Base-by-base conservation (phyloP, 2,329 filamentous ascomycete species). In the Laburnicola sp. region DNA sequence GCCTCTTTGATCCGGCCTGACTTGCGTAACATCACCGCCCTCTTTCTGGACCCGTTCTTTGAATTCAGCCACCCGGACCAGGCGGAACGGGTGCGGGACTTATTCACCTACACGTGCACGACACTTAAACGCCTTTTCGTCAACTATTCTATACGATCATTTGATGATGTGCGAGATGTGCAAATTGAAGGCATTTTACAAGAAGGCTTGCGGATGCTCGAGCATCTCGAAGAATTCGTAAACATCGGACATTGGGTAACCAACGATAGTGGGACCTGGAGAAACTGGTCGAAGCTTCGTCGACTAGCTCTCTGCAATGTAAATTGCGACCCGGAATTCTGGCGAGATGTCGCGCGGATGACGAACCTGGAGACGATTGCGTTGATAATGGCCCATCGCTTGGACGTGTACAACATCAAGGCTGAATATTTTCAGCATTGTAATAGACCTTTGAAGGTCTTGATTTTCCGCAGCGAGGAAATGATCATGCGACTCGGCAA, bases 171-270 rank as follows among this genome's bases (percentile, higher is more conserved):
- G 23, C 71, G 78, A 27, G 77, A 80, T 50, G 60, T 75, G 0
- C 58, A 48, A 16, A 64, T 63, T 38, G 68, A 72, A 34, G 68
- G 62, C 26, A 74, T 72, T 3, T 70, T 82, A 6, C 72, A 74
- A 8, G 70, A 76, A n/a, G 79, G 76, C 0, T 79, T 82, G 49
- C 61, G 69, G 56, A 62, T 71, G 39, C 71, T 82, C 0, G 64
- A 71, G 34, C 64, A 57, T 28, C 66, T 82, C 6, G 75, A 81
- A 50, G 77, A 81, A 56, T 78, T 82, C 48, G 74, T 76, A 36
- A 78, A 75, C 58, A 68, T 79, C 21, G 71, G 70, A 6, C 77
- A 80, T 43, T 79, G 80, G 53, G 72, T 79, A 4, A 70, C 68
- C n/a, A 58, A 80, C 48, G 68, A 66, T 41, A 53, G 72, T 16